Base-by-base conservation (phyloP, 148 eudicot genomes). In the Arctostaphylos glauca region DNA sequence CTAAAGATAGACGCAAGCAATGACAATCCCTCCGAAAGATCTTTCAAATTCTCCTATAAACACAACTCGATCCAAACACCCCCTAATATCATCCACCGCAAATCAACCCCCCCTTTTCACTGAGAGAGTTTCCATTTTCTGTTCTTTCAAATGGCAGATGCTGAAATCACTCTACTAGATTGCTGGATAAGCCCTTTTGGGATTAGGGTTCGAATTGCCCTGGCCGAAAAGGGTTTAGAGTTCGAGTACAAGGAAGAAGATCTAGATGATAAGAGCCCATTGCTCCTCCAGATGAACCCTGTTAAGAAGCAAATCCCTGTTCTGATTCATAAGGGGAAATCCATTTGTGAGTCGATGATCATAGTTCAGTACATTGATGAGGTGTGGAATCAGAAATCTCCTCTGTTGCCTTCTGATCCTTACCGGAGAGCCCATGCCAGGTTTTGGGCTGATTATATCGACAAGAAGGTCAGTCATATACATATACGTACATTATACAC, bases 361-460 rank as follows among this genome's bases (percentile, higher is more conserved):
- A 82, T 81, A 12, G 59, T 90, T 0, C 80, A 90, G 79, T 90
- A 89, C 74, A 86, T 90, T 16, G 93, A 90, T 47, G 87, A 90
- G 67, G 89, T 88, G 16, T 91, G 93, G 93, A 43, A 38, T 0
- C 81, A 81, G 12, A 79, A 68, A 58, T 9, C 80, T 55, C 83
- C 84, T 4, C 66, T 89, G 55, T 56, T 90, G 84, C 91, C 86
- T 10, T 31, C 78, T 41, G 84, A 90, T 73, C 89, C 92, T 38
- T 87, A 70, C 68, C 59, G 43, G 49, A 79, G 85, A 52, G 88
- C 91, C 5, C 82, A 76, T 44, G 92, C 91, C 64, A 84, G 90
- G 55, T 89, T 90, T 47, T 90, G 90, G 92, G 89, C 86, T 48
- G 85, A 90, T 73, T 90, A 52, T 76, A 53, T 84, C 16, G 91